A percentile compares a stretch with the other conserved stretches of the same genome.
These are phyloP conservation scores for Paecilomyces formosus DNA, from an alignment of 2,329 filamentous ascomycete species.

Conservation along the genomic window DNA sequence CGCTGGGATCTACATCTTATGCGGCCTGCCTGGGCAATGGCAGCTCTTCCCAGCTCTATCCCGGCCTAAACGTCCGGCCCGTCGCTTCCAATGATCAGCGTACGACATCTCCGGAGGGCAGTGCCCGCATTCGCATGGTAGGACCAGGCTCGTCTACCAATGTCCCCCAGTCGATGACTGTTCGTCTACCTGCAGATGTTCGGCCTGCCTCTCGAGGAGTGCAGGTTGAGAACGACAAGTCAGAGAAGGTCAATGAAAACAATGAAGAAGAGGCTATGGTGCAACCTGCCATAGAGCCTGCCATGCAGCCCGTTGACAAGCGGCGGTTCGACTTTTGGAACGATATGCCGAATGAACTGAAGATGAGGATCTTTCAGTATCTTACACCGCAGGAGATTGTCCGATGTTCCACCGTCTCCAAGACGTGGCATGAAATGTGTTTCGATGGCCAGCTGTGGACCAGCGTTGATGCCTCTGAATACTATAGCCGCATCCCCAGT, in stretches of 20 bases:
- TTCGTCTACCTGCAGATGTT: constrained; percentile 58
- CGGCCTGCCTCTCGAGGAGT: constrained; percentile 40
- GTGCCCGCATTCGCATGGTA: constrained; percentile 50
- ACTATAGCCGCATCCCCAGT: constrained; percentile 80
- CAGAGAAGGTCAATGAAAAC: constrained; percentile 22
- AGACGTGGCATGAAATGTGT: constrained; percentile 71
- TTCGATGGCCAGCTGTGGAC: constrained; percentile 95
- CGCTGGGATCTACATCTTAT: constrained; percentile 48
- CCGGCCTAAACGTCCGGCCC: constrained; percentile 49
- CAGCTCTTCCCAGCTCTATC: constrained; percentile 50
- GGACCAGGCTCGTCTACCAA: constrained; percentile 40
- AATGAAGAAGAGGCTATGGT: constrained; percentile 28
- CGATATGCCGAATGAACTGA: constrained; percentile 73
- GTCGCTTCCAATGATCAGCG: constrained; percentile 34
- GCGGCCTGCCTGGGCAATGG: constrained; percentile 48
- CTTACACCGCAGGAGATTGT: constrained; percentile 76
- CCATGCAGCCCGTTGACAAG: constrained; percentile 15
- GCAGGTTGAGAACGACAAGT: constrained; percentile 12
- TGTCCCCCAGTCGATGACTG: constrained; percentile 39
- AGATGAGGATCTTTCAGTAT: constrained; percentile 67
- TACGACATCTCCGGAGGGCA: constrained; percentile 44
- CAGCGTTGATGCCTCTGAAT: constrained; percentile 73
- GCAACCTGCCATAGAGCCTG: constrained; percentile 7
- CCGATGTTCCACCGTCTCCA: constrained; percentile 67
- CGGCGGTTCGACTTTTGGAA: constrained; percentile 64